Evolutionary conservation across 2,329 filamentous ascomycete species (phyloP), one percentile per base, ranked within the genome.

Genomic region (Diaporthe batatas): DNA sequence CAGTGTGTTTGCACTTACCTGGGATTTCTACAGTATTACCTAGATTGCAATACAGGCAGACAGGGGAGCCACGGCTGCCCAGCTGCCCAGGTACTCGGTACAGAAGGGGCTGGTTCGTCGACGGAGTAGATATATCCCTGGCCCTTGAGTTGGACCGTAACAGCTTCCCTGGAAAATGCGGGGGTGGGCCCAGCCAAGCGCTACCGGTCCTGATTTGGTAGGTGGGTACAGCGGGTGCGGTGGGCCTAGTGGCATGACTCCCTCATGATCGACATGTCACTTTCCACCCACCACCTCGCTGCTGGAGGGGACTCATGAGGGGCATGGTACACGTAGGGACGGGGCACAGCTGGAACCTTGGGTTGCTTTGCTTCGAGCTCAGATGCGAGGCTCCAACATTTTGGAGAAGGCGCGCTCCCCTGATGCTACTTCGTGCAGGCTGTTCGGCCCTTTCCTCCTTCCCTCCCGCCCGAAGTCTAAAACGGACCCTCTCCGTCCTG

Each of bases 401-500:
- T 36, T 67, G 62, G 62, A 53, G 32, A 53, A 39, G 25, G 58
- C 8, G 23, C 18, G 39, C 23, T 7, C 8, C 4, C 23, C 23
- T 32, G 23, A 16, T 42, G 29, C 59, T 6, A 32, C 42, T 16
- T n/a, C 18, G 39, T 23, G 54, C 1, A 29, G 72, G 68, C 53
- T 64, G 25, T n/a, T 72, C 72, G 72, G 72, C 68, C 44, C 72
- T 73, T 68, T 68, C 36, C 47, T 72, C 62, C 72, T 68, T 62
- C 72, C 72, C 65, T 47, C 44, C 44, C 72, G 54, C 62, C 72
- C 39, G 39, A 25, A 58, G 55, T 49, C 42, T 53, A 39, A 57
- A 53, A 64, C 54, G 34, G 32, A 42, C 25, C 34, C n/a, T 51
- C 23, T 23, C 39, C 34, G 62, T 59, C 54, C 65, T 29, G 36